Evolutionary conservation across 495 filamentous ascomycete genomes (phyloP).

Genomic region (Massariosphaeria phaeospora): DNA sequence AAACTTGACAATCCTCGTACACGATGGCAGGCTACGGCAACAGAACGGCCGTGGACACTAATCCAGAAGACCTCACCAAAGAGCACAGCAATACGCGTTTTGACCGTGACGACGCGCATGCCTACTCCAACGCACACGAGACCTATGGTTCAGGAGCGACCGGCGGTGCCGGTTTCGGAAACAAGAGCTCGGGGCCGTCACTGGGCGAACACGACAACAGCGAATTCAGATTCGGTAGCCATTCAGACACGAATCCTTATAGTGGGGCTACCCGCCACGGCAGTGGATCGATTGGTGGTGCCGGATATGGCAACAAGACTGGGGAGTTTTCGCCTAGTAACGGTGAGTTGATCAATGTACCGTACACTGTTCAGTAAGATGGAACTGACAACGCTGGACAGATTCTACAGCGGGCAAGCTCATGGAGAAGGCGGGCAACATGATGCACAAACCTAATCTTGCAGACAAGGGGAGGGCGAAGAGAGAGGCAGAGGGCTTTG

Average conservation of each 20-base stretch:
- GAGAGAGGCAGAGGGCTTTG: slow-evolving; percentile 37
- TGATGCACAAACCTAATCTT: slow-evolving; percentile 40
- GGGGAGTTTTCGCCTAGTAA: slow-evolving; percentile 21
- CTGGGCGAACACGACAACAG: slow-evolving; percentile 12
- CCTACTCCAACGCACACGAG: neutral
- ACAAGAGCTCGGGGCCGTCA: slow-evolving; percentile 19
- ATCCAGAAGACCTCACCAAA: slow-evolving; percentile 6
- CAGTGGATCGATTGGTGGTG: slow-evolving; percentile 30
- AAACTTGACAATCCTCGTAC: neutral
- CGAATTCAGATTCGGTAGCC: slow-evolving; percentile 26
- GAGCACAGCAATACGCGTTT: slow-evolving; percentile 15
- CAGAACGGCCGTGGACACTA: neutral
- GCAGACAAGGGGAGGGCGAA: slow-evolving; percentile 40
- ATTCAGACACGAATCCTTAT: slow-evolving; percentile 22
- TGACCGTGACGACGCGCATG: neutral
- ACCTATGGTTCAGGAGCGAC: slow-evolving; percentile 23
- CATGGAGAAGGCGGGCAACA: slow-evolving; percentile 45
- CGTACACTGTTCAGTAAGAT: neutral
- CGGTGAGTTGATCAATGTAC: slow-evolving; percentile 14
- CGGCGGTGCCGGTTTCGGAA: slow-evolving; percentile 32
- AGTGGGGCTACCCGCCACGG: slow-evolving; percentile 30
- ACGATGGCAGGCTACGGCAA: slow-evolving; percentile 28
- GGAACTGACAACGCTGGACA: slow-evolving; percentile 11
- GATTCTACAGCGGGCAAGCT: slow-evolving; percentile 45
- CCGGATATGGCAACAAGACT: slow-evolving; percentile 41